Base-by-base conservation (phyloP, 805 yeast genomes). In the Metschnikowia peoriensis region DNA sequence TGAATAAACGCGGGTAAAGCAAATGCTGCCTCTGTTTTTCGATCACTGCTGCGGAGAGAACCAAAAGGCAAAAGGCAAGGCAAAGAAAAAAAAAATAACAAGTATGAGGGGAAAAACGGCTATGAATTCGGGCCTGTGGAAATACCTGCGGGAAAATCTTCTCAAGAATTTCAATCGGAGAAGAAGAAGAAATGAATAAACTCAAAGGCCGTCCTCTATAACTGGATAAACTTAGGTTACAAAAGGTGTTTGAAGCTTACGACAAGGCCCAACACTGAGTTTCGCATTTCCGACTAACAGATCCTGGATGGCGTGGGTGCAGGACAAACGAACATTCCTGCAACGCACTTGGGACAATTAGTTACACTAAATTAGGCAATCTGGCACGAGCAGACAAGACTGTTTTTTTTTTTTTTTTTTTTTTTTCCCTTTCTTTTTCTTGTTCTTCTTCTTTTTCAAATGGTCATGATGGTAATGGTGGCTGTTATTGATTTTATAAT, bases 241-340 rank as follows among this genome's bases (percentile, higher is more conserved):
- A 42, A 48, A 47, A 38, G 43, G 51, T 48, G 51, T 34, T 48
- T 42, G 11, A 17, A 15, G 15, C 38, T 35, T 29, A 42, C 37
- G 51, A 46, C 49, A 34, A 15, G 50, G 45, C 16, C 41, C 37
- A 42, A 16, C 46, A 48, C 46, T 29, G 50, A n/a, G 47, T 49
- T 49, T 49, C 51, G 51, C 51, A 49, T 49, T 49, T 32, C 44
- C 41, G 44, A 34, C 51, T 32, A 15, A 27, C 34, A 16, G 44
- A 39, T 32, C 37, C 47, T 29, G 38, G 22, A 39, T 12, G 47
- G 40, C 28, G 47, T 29, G 40, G 27, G 14, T 49, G 47, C 51
- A 49, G 51, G 47, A 38, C 28, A n/a, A 11, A 14, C 11, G 15
- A 29, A 17, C n/a, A 28, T 16, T 7, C 17, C 17, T 29, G 46